These are phyloP conservation scores for Botryotinia narcissicola DNA, from an alignment of 2,329 filamentous ascomycete species.

Conservation along the genomic window DNA sequence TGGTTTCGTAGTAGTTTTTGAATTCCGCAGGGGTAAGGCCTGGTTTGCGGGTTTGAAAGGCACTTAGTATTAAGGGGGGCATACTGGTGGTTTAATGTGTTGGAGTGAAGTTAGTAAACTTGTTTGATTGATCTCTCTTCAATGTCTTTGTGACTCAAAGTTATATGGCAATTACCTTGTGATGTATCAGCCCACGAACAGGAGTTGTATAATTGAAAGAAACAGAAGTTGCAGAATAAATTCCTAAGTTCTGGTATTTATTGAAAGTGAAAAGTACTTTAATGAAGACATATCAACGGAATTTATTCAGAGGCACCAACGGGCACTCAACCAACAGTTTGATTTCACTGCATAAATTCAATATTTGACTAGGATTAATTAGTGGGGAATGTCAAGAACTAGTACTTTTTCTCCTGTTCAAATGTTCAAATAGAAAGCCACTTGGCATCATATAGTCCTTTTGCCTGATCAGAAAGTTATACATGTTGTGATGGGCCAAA, in stretches of 20 bases:
- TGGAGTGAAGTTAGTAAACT: not conserved
- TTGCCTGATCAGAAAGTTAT: not conserved
- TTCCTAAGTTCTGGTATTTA: not conserved
- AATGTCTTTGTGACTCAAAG: not conserved
- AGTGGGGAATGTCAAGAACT: not conserved
- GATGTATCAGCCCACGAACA: not conserved
- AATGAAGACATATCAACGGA: not conserved
- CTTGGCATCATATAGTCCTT: not conserved
- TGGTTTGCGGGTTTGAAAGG: not conserved
- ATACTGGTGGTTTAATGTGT: not conserved
- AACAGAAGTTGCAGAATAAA: not conserved
- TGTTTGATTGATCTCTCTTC: not conserved
- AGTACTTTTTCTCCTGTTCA: not conserved
- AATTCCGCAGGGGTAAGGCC: not conserved
- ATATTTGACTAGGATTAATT: not conserved
- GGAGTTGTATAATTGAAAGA: not conserved
- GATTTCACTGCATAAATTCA: not conserved
- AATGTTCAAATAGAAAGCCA: not conserved
- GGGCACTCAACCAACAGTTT: not conserved
- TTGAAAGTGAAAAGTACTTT: not conserved
- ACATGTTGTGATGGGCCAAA: not conserved
- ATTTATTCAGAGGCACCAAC: not conserved
- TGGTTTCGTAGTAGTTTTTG: not conserved
- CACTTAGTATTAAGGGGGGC: not conserved
- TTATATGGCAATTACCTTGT: not conserved